These are phyloP conservation scores for Styphnolobium japonicum DNA, from an alignment of 306 rosid species.

Conservation along the genomic window DNA sequence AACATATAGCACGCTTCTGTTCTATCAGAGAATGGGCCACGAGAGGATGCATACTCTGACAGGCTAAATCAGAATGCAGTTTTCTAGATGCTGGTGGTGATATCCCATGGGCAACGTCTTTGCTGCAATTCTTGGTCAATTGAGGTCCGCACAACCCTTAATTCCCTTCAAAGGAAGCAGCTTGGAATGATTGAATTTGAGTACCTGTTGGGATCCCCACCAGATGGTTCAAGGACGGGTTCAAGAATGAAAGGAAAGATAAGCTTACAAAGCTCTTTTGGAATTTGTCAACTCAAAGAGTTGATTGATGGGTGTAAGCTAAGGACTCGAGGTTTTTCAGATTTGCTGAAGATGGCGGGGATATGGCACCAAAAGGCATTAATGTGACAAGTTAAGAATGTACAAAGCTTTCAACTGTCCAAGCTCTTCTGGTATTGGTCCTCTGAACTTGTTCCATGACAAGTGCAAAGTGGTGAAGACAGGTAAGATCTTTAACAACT, in stretches of 20 bases:
- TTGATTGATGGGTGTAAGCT: conserved; percentile 28
- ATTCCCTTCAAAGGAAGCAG: conserved; percentile 9
- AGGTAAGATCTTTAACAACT: background rate
- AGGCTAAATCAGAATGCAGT: no score
- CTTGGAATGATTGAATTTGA: conserved; percentile 15
- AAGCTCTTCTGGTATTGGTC: background rate
- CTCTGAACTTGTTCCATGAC: background rate
- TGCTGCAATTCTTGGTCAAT: background rate
- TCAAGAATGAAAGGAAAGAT: background rate
- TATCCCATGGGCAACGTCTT: no score
- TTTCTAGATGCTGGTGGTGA: no score
- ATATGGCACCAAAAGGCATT: conserved; percentile 10
- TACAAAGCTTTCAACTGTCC: background rate
- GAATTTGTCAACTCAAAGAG: conserved; percentile 12
- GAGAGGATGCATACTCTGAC: no score
- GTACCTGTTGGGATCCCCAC: conserved; percentile 1
- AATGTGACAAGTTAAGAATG: conserved; percentile 1
- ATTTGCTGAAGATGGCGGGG: conserved; percentile 15
- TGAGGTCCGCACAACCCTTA: conserved; percentile 25
- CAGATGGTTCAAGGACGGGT: conserved; percentile 26
- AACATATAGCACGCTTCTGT: no score
- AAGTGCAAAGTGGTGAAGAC: background rate
- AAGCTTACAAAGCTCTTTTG: background rate
- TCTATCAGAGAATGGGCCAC: no score
- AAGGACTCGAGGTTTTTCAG: conserved; percentile 15